Conservation (phyloP, 805 yeast species). For the Myxozyma nipponensis region DNA sequence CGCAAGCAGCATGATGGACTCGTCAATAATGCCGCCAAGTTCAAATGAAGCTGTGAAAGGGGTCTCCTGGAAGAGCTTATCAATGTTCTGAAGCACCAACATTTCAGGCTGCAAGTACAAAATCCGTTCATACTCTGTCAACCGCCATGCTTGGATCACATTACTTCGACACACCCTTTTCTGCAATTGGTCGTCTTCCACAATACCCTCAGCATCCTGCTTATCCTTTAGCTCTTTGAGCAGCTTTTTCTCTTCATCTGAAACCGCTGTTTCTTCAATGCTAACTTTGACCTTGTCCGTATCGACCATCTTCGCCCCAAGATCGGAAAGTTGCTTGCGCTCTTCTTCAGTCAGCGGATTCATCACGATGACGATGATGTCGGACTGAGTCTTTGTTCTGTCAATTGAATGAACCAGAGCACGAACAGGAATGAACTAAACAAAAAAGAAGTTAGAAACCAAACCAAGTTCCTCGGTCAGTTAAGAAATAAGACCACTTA, state of each 20-base stretch:
- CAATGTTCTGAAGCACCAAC: conserved; percentile 20
- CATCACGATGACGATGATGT: conserved; percentile 20
- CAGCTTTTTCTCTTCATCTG: conserved; percentile 13
- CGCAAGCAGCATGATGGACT: conserved; percentile 23
- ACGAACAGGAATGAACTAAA: conserved; percentile 16
- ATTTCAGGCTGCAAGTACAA: conserved; percentile 22
- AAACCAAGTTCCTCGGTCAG: background rate
- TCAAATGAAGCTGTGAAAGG: conserved; percentile 24
- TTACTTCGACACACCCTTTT: conserved; percentile 14
- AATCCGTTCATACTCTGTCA: conserved; percentile 20
- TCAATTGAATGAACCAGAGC: conserved; percentile 21
- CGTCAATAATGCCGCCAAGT: conserved; percentile 24
- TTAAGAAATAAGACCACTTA: conserved; percentile 3
- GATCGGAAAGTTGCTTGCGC: conserved; percentile 12
- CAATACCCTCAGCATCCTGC: conserved; percentile 1
- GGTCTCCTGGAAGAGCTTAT: conserved; percentile 20
- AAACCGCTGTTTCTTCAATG: conserved; percentile 7
- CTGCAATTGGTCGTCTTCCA: background rate
- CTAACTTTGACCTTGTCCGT: conserved; percentile 10
- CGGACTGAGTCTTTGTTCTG: conserved; percentile 7
- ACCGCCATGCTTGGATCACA: conserved; percentile 25
- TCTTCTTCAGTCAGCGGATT: conserved; percentile 8
- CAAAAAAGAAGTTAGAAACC: background rate
- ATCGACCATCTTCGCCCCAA: conserved; percentile 26
- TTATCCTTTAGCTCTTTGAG: conserved; percentile 2